Percentiles rank a stretch among this genome's conserved stretches.
Conservation (phyloP, 1,284 basidiomycete genomes). For the Retiboletus flavoniger region DNA sequence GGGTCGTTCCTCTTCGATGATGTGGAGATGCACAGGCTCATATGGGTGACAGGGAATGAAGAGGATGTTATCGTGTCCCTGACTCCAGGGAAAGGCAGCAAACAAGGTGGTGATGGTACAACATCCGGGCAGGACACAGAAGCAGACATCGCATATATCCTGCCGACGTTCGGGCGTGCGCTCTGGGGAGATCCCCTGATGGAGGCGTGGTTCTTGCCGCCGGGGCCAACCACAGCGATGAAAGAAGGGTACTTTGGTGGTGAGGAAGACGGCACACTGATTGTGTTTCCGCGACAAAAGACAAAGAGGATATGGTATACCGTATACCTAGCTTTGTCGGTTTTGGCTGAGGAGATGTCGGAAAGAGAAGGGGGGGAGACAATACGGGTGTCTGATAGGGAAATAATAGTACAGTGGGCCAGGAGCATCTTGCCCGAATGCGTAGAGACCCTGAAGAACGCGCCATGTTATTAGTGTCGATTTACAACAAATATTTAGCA, state of each 20-base stretch:
- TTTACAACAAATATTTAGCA: background rate
- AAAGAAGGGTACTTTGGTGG: slow-evolving; percentile 59
- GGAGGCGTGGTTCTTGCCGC: slow-evolving; percentile 57
- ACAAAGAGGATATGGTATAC: slow-evolving; percentile 74
- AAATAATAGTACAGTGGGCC: slow-evolving; percentile 42
- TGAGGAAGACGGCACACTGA: slow-evolving; percentile 36
- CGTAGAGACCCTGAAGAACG: slow-evolving; percentile 43
- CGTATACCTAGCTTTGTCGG: slow-evolving; percentile 55
- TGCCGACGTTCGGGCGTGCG: slow-evolving; percentile 53
- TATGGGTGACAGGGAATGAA: slow-evolving; percentile 59
- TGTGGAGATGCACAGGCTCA: slow-evolving; percentile 63
- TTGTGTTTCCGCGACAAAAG: slow-evolving; percentile 44
- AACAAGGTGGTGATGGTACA: background rate
- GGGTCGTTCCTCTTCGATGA: slow-evolving; percentile 73
- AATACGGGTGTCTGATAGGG: background rate
- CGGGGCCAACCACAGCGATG: slow-evolving; percentile 48
- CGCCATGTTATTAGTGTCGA: slow-evolving; percentile 44
- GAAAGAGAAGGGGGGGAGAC: background rate
- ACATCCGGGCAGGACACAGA: slow-evolving; percentile 17
- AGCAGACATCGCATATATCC: slow-evolving; percentile 42
- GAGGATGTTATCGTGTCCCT: slow-evolving; percentile 49
- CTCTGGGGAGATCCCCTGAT: slow-evolving; percentile 75
- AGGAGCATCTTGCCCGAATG: slow-evolving; percentile 38
- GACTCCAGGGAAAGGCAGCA: slow-evolving; percentile 4
- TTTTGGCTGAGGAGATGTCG: slow-evolving; percentile 40